Evolutionary conservation across 1,284 basidiomycete species (phyloP).

Genomic region (Pterula multifida): DNA sequence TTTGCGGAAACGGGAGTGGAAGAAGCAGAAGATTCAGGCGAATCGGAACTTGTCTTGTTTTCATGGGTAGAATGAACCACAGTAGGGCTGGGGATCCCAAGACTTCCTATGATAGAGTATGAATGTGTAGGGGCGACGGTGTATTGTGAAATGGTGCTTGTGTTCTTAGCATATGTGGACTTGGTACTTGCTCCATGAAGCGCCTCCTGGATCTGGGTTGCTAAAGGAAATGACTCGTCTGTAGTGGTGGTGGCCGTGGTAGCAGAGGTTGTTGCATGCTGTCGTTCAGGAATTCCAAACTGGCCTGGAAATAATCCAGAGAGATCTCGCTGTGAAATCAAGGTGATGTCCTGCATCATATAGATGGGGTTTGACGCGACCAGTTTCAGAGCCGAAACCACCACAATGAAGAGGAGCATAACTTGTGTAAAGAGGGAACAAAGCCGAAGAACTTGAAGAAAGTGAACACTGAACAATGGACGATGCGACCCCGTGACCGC

Average conservation of each 20-base stretch:
- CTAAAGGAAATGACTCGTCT: background rate
- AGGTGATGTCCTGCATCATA: no score
- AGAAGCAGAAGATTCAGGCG: background rate
- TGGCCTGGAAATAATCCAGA: background rate
- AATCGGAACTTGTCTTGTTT: background rate
- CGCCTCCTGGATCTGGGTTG: background rate
- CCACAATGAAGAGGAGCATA: no score
- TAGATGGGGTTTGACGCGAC: no score
- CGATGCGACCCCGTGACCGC: no score
- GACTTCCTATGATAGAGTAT: background rate
- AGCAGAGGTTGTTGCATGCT: background rate
- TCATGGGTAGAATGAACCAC: background rate
- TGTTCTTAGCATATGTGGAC: conserved; percentile 6
- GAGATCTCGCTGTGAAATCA: background rate
- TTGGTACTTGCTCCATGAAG: conserved; percentile 5
- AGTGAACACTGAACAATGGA: no score
- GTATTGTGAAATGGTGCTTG: conserved; percentile 5
- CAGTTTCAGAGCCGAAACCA: no score
- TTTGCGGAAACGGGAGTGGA: background rate
- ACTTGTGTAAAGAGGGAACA: no score
- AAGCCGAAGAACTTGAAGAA: no score
- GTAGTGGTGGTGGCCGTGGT: background rate
- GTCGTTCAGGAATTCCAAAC: background rate
- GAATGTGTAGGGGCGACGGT: conserved; percentile 5
- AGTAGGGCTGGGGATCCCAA: conserved; percentile 7